These are phyloP conservation scores for Euptelea pleiosperma DNA, from an alignment of 164 flowering plant species.

Conservation along the genomic window DNA sequence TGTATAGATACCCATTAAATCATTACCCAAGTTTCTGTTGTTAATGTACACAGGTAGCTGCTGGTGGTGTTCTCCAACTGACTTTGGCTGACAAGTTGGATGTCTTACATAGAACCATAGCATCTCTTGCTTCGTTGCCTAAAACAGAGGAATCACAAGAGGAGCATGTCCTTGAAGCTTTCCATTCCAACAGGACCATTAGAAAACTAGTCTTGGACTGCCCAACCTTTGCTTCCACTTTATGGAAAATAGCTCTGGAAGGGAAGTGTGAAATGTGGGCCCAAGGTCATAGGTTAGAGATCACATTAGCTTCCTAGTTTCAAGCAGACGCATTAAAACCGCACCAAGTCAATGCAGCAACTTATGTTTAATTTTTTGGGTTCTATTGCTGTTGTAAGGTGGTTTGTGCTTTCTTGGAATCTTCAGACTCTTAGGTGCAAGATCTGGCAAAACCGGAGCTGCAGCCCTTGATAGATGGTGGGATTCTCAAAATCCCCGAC, in stretches of 20 bases:
- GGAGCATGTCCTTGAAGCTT: conserved; percentile 84
- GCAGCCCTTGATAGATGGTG: conserved; percentile 62
- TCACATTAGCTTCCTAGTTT: too few relatives aligned
- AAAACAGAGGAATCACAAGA: conserved; percentile 49
- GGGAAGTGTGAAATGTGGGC: conserved; percentile 76
- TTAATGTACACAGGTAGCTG: conserved; percentile 54
- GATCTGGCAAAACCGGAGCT: conserved; percentile 50
- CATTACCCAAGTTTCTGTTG: background rate
- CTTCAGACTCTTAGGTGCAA: conserved; percentile 43
- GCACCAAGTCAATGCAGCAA: too few relatives aligned
- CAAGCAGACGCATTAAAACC: too few relatives aligned
- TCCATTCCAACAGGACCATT: conserved; percentile 87
- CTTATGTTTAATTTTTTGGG: background rate
- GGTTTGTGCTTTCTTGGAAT: conserved; percentile 63
- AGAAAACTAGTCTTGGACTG: conserved; percentile 77
- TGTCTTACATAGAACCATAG: conserved; percentile 53
- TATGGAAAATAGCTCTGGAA: conserved; percentile 69
- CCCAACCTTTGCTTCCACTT: conserved; percentile 67
- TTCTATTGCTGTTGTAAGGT: conserved; percentile 45
- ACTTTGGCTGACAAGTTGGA: conserved; percentile 57
- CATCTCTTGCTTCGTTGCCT: conserved; percentile 60
- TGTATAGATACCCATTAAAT: too few relatives aligned
- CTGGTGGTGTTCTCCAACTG: conserved; percentile 63
- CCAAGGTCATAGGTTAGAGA: conserved; percentile 87
- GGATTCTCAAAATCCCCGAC: conserved; percentile 52